Evolutionary conservation across 2,329 filamentous ascomycete species (phyloP).

Genomic region (Ceratocystis ficicola): DNA sequence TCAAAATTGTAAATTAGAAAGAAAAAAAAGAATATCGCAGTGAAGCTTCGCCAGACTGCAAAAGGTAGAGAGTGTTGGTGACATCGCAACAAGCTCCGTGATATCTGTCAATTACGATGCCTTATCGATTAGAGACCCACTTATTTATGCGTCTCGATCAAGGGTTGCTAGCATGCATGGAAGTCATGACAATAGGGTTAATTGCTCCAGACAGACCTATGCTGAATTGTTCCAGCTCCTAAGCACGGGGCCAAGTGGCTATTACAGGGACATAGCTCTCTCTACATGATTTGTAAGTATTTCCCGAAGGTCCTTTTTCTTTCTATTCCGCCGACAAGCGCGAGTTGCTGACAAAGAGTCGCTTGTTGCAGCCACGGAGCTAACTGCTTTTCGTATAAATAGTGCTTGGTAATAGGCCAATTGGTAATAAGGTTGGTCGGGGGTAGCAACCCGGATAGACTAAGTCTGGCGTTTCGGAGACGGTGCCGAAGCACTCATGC

Average conservation of each 20-base stretch:
- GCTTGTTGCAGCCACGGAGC: not conserved
- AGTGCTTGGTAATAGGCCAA: not conserved
- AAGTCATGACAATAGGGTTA: not conserved
- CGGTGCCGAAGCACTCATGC: not conserved
- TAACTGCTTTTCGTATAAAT: not conserved
- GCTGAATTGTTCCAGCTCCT: too few species aligned
- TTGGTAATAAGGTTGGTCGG: not conserved
- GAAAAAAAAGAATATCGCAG: not conserved
- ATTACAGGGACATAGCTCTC: too few species aligned
- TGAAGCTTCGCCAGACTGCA: not conserved
- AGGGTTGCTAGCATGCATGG: not conserved
- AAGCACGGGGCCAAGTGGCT: too few species aligned
- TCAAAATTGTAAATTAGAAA: not conserved
- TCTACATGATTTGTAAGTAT: too few species aligned
- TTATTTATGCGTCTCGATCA: not conserved
- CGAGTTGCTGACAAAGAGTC: not conserved
- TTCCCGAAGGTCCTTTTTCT: too few species aligned
- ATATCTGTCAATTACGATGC: slow-evolving; percentile 16
- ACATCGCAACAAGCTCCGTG: not conserved
- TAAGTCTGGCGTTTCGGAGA: not conserved
- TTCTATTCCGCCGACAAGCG: not conserved
- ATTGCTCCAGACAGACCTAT: not conserved
- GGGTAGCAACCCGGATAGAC: not conserved
- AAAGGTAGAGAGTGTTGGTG: not conserved
- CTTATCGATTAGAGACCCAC: slow-evolving; percentile 17